Evolutionary conservation across 805 yeast species (phyloP), one percentile per base, ranked within the genome.

Genomic region (Nakazawaea sp.): DNA sequence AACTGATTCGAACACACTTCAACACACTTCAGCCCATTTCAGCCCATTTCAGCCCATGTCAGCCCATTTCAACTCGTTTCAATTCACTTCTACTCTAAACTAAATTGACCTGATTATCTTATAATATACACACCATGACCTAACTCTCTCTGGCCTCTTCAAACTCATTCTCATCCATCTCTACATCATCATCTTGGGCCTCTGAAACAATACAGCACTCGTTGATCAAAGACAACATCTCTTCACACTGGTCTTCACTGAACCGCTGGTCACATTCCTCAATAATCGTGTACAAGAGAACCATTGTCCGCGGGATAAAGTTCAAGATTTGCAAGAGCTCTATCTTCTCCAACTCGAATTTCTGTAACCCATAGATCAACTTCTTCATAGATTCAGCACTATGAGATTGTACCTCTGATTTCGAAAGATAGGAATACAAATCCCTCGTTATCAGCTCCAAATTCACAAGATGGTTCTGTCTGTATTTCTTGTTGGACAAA

Each of bases 211-310:
- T 73, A 38, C 70, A 61, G n/a, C n/a, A n/a, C 27, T 66, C 66
- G n/a, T 59, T 50, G 15, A 86, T 66, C 35, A 78, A 67, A 4
- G 61, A 71, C 21, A 90, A 45, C 2, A 90, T 70, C 3, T 64
- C 61, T 32, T 76, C 72, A 33, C 84, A 68, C 42, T 78, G 69
- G 1, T 74, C 81, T 42, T 83, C 85, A n/a, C 63, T 60, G 49
- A 88, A 81, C 48, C 98, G 67, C 43, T 75, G 78, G 47, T 90
- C 98, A 57, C 96, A 90, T 53, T 92, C 97, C 53, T 90, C 98
- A 1, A 90, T 77, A 20, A 90, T 62, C 0, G 92, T 70, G 53
- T 78, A 87, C 35, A 90, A 64, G 26, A 75, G 80, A 10, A 89
- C 96, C 66, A 86, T 62, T 4, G 86, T 75, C 32, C 80, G 65